phyloP scores from a whole-genome alignment of 805 yeast species.

The Schwanniomyces sp. region DNA sequence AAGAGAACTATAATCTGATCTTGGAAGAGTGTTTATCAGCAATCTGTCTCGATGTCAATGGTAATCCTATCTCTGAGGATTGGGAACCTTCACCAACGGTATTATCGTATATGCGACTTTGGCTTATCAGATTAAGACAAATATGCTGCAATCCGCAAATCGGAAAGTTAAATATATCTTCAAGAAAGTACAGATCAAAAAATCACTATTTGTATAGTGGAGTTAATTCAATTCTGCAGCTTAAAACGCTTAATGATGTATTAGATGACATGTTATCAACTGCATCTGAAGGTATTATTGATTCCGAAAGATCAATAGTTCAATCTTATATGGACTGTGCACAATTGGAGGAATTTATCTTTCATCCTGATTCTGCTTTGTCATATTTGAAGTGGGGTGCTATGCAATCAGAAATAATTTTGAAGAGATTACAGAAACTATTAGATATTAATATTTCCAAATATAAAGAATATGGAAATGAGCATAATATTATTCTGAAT shows the following conservation, averaged over 20 bases:
- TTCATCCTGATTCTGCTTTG: constrained; percentile 53
- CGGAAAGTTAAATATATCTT: constrained; percentile 28
- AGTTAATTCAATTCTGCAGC: constrained; percentile 23
- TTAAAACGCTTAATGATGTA: constrained; percentile 61
- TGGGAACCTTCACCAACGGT: constrained; percentile 48
- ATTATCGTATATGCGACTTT: constrained; percentile 53
- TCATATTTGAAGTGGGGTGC: constrained; percentile 43
- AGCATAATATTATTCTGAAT: constrained; percentile 14
- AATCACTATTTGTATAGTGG: constrained; percentile 9
- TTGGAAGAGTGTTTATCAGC: constrained; percentile 58
- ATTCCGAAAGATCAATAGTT: constrained; percentile 49
- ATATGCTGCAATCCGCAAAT: constrained; percentile 79
- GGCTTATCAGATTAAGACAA: constrained; percentile 72
- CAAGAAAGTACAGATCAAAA: constrained; percentile 21
- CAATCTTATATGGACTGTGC: constrained; percentile 58
- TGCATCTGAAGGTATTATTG: constrained; percentile 49
- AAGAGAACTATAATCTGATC: constrained; percentile 71
- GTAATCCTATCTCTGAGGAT: constrained; percentile 48
- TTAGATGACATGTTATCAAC: constrained; percentile 61
- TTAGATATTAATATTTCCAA: constrained; percentile 13
- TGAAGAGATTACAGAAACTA: constrained; percentile 19
- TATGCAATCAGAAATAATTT: constrained; percentile 24
- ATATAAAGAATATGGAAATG: constrained; percentile 23
- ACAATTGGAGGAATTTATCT: constrained; percentile 60
- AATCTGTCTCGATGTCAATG: constrained; percentile 55